Conservation (phyloP, 2,329 filamentous ascomycete genomes). For the Sclerotinia nivalis region DNA sequence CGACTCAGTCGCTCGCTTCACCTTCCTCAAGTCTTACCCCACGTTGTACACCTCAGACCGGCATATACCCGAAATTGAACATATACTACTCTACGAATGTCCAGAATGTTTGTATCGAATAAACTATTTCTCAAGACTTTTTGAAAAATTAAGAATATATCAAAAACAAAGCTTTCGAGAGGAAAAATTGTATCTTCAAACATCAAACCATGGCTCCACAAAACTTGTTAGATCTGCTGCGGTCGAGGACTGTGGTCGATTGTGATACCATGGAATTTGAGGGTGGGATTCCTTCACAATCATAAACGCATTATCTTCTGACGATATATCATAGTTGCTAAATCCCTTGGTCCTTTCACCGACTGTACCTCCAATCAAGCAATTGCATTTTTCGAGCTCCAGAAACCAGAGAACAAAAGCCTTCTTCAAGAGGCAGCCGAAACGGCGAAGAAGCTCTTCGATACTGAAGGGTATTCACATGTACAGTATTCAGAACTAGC, state of each 20-base stretch:
- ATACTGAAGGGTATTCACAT: constrained; percentile 36
- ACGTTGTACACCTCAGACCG: constrained; percentile 9
- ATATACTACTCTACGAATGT: not conserved
- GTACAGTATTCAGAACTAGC: constrained; percentile 51
- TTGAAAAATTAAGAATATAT: not conserved
- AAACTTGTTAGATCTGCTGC: constrained; percentile 47
- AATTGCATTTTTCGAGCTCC: constrained; percentile 52
- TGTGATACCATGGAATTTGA: constrained; percentile 54
- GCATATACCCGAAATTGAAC: not conserved
- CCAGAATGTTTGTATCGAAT: no score
- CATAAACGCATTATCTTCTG: not conserved
- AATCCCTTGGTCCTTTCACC: constrained; percentile 49
- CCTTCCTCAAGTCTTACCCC: not conserved
- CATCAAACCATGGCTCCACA: constrained; percentile 26
- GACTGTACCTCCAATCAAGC: constrained; percentile 59
- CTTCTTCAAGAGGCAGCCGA: constrained; percentile 44
- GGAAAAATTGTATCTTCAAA: not conserved
- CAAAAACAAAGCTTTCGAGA: not conserved
- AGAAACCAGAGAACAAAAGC: constrained; percentile 44
- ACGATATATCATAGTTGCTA: constrained; percentile 44
- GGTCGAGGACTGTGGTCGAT: constrained; percentile 49
- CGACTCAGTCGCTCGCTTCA: not conserved
- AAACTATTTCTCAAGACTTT: not conserved
- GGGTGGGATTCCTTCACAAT: constrained; percentile 39
- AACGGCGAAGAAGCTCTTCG: constrained; percentile 41